phyloP scores from a whole-genome alignment of 75 land plant species.

The Adiantum capillusveneris region DNA sequence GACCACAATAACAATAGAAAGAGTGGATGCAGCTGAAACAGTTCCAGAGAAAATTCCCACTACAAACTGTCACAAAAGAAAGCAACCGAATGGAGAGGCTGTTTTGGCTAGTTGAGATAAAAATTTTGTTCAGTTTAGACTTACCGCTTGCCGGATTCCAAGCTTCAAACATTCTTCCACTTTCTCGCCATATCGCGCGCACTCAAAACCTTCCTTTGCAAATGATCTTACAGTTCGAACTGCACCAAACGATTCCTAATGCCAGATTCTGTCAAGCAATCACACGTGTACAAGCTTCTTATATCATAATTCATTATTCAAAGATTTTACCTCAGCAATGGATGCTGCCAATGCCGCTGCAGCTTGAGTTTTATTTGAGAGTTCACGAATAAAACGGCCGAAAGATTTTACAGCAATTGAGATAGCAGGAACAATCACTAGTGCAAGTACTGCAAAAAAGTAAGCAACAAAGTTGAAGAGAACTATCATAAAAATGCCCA shows the following conservation, averaged over 20 bases:
- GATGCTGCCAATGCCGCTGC: slow-evolving; percentile 92
- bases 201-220: slow-evolving; percentile 84
- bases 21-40: slow-evolving; percentile 84
- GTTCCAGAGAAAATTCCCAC: slow-evolving; percentile 82
- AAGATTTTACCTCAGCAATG: slow-evolving; percentile 78
- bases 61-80: slow-evolving; percentile 50
- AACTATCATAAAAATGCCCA: too few species aligned
- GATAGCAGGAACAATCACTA: slow-evolving; percentile 77
- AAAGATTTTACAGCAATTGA: slow-evolving; percentile 79
- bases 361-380: slow-evolving; percentile 91
- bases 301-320: background rate
- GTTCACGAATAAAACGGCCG: slow-evolving; percentile 88
- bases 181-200: slow-evolving; percentile 68
- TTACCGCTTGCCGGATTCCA: slow-evolving; percentile 90
- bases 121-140: slow-evolving; percentile 31
- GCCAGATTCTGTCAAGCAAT: background rate
- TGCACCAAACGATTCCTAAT: slow-evolving; percentile 92
- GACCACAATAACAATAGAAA: slow-evolving; percentile 83
- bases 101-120: too few species aligned
- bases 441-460: slow-evolving; percentile 67
- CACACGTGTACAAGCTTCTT: background rate
- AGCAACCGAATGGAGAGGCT: background rate
- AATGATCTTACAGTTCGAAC: slow-evolving; percentile 95
- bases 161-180: slow-evolving; percentile 82
- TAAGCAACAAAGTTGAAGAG: too few species aligned